Conservation (phyloP, 495 filamentous ascomycete genomes). For the Penicillium coffeae region DNA sequence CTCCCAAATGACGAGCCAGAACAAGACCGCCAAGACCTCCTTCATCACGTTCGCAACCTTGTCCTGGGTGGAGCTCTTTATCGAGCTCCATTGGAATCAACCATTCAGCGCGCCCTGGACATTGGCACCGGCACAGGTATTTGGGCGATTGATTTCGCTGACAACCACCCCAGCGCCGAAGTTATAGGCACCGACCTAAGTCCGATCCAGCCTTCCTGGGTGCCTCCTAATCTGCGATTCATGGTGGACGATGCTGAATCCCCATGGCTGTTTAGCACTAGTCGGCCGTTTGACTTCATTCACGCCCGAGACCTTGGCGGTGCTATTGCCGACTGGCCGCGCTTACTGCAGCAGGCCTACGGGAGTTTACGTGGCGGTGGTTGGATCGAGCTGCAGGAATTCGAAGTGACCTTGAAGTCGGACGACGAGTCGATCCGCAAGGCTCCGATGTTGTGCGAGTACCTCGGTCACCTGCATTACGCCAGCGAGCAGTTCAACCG, state of each 20-base stretch:
- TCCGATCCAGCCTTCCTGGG: constrained; percentile 32
- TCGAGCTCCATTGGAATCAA: constrained; percentile 53
- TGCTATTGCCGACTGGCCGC: constrained; percentile 44
- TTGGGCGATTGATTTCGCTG: constrained; percentile 60
- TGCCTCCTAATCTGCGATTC: constrained; percentile 46
- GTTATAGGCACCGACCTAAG: constrained; percentile 38
- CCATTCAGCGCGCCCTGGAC: constrained; percentile 61
- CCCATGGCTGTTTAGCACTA: constrained; percentile 45
- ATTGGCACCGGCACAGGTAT: constrained; percentile 65
- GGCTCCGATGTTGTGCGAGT: constrained; percentile 30
- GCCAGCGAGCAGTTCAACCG: constrained; percentile 36
- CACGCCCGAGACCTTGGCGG: constrained; percentile 47
- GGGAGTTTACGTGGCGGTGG: constrained; percentile 48
- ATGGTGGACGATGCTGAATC: constrained; percentile 48
- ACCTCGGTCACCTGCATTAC: constrained; percentile 27
- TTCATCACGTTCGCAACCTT: constrained; percentile 48
- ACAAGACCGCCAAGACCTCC: constrained; percentile 42
- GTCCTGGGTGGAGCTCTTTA: constrained; percentile 55
- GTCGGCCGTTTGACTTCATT: constrained; percentile 43
- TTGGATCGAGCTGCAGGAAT: constrained; percentile 54
- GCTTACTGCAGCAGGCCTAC: constrained; percentile 32
- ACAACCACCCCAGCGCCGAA: constrained; percentile 51
- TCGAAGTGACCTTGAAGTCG: constrained; percentile 37
- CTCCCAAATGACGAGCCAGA: constrained; percentile 46
- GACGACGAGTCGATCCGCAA: constrained; percentile 37